phyloP scores from a whole-genome alignment of 768 basidiomycete species.

The Hericium rajendrae region DNA sequence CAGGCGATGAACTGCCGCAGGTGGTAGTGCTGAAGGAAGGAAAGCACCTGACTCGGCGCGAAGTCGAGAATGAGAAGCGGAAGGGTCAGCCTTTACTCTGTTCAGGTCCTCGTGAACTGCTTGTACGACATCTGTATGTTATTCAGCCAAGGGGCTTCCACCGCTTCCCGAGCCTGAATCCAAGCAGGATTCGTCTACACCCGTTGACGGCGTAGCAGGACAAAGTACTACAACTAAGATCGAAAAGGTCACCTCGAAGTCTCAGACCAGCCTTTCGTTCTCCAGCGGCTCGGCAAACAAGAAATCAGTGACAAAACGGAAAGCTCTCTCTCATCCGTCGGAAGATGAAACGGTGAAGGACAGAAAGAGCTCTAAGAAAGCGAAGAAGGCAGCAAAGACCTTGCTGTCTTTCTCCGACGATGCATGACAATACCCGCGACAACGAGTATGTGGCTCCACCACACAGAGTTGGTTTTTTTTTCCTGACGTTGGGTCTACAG shows the following conservation, averaged over 20 bases:
- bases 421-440: background rate
- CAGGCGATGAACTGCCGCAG: slow-evolving; percentile 73
- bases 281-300: background rate
- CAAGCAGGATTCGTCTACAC: background rate
- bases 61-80: slow-evolving; percentile 69
- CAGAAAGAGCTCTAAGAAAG: background rate
- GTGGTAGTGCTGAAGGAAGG: slow-evolving; percentile 84
- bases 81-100: slow-evolving; percentile 38
- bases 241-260: background rate
- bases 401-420: background rate
- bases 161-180: background rate
- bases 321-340: background rate
- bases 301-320: background rate
- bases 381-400: background rate
- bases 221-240: background rate
- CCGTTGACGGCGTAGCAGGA: background rate
- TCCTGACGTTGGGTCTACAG: no score
- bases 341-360: background rate
- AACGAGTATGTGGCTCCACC: no score
- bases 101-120: background rate
- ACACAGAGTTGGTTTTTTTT: no score
- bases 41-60: slow-evolving; percentile 72
- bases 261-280: background rate
- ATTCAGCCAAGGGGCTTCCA: background rate
- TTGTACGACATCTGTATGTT: background rate